Base-by-base conservation (phyloP, 2,329 filamentous ascomycete species). In the Colletotrichum scovillei region DNA sequence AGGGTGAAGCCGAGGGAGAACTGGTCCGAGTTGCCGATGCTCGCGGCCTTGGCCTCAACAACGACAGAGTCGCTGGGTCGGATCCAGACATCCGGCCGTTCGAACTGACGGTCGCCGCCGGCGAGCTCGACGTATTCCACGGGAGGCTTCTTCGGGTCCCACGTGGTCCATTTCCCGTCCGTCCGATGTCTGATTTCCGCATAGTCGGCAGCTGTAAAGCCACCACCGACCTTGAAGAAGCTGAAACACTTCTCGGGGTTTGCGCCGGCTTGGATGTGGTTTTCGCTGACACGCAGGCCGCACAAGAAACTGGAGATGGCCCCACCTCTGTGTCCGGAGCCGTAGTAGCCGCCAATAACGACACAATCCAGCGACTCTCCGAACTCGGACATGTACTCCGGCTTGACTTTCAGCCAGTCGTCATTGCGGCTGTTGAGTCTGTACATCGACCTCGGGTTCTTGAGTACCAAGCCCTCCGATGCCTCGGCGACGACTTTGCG, bases 151-250 rank as follows among this genome's bases (percentile, higher is more conserved):
- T 90, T 92, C 0, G 87, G 79, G 80, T 98, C 92, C 95, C 95
- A 99, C 38, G 94, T 90, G 14, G 89, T 88, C 97, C 97, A 99
- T 81, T 98, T 98, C 5, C 94, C 95, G 72, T 98, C 94, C 0
- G 96, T 98, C 28, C 91, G 88, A 78, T 97, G 94, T 5, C 91
- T 88, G 58, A 99, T 92, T 70, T 93, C 91, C 0, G 93, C 91
- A 80, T 98, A 98, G 79, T 99, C 97, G 65, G 93, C 91, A 0
- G 91, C 92, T 16, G 90, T 92, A 81, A 98, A 95, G 0, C 97
- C 97, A 66, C 97, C 97, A n/a, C 97, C 97, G 19, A 99, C 97
- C 82, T 97, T 98, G 88, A 95, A 97, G 84, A 99, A 98, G n/a
- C 95, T 98, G 78, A 92, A 94, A 79, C 92, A 97, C 81, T 94